Conservation (phyloP, 2,329 filamentous ascomycete genomes). For the Daldinia sp. region DNA sequence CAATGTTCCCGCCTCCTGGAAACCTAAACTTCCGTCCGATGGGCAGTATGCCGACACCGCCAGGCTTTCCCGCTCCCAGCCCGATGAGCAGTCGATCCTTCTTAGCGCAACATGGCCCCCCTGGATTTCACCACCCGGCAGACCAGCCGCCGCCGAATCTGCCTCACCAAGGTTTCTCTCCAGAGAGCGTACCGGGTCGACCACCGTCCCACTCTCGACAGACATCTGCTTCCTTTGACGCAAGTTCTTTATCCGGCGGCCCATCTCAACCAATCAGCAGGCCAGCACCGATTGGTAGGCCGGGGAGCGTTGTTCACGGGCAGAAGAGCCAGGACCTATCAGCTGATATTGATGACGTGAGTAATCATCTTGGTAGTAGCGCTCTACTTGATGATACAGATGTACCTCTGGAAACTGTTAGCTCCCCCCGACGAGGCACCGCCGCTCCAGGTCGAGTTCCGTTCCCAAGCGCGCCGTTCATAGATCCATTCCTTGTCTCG, state of each 20-base stretch:
- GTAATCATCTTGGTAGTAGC: slow-evolving; percentile 87
- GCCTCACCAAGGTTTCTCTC: slow-evolving; percentile 55
- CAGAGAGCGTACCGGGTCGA: slow-evolving; percentile 52
- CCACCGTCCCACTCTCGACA: slow-evolving; percentile 77
- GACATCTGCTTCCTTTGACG: slow-evolving; percentile 76
- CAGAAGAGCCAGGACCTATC: slow-evolving; percentile 57
- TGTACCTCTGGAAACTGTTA: slow-evolving; percentile 61
- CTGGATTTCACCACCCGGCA: slow-evolving; percentile 64
- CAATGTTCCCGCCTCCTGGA: slow-evolving; percentile 59
- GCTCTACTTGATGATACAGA: slow-evolving; percentile 84
- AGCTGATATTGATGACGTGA: slow-evolving; percentile 76
- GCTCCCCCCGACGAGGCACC: slow-evolving; percentile 60
- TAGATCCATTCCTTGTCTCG: slow-evolving; percentile 56
- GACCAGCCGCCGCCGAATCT: slow-evolving; percentile 56
- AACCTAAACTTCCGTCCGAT: slow-evolving; percentile 61
- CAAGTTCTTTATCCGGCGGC: slow-evolving; percentile 56
- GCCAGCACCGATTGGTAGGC: slow-evolving; percentile 88
- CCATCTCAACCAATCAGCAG: slow-evolving; percentile 80
- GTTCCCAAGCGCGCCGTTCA: slow-evolving; percentile 59
- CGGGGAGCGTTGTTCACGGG: slow-evolving; percentile 76
- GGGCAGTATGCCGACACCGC: slow-evolving; percentile 60
- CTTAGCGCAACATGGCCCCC: slow-evolving; percentile 60
- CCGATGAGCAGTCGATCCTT: slow-evolving; percentile 59
- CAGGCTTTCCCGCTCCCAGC: slow-evolving; percentile 59
- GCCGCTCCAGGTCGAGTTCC: slow-evolving; percentile 63